Conservation (phyloP, 2,329 filamentous ascomycete genomes). For the Fusarium bulbicola region DNA sequence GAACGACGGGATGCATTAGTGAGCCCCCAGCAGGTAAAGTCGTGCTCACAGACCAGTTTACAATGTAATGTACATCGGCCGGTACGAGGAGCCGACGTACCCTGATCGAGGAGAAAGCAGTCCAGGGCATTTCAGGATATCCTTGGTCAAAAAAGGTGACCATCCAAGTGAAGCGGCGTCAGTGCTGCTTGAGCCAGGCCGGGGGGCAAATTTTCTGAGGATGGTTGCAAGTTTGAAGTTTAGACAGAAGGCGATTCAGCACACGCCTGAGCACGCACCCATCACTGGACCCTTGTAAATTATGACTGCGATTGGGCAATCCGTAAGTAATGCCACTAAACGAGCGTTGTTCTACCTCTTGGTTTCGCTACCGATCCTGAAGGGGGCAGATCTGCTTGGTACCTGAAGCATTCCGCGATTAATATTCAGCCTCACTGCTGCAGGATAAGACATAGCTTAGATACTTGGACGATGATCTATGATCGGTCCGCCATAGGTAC, state of each 20-base stretch:
- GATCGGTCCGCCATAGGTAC: neutral
- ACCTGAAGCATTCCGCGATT: conserved; percentile 1
- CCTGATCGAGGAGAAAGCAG: conserved; percentile 2
- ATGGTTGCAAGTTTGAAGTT: conserved; percentile 14
- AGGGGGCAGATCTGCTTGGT: conserved; percentile 3
- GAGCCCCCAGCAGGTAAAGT: neutral
- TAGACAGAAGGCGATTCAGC: conserved; percentile 21
- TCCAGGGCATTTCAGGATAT: neutral
- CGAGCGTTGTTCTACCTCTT: conserved; percentile 7
- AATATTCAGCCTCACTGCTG: conserved; percentile 20
- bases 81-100: conserved; percentile 41
- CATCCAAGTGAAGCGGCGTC: neutral
- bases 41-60: conserved; percentile 14
- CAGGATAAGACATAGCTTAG: neutral
- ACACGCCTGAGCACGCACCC: conserved; percentile 14
- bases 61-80: neutral
- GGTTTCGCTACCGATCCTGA: conserved; percentile 6
- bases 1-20: conserved; percentile 30
- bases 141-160: neutral
- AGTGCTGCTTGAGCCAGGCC: neutral
- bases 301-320: conserved; percentile 16
- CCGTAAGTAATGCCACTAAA: conserved; percentile 10
- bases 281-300: conserved; percentile 22
- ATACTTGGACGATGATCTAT: neutral
- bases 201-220: neutral